Percentiles rank a stretch among this genome's conserved stretches.
Conservation (phyloP, 495 filamentous ascomycete genomes). For the Schizothecium vesticola region DNA sequence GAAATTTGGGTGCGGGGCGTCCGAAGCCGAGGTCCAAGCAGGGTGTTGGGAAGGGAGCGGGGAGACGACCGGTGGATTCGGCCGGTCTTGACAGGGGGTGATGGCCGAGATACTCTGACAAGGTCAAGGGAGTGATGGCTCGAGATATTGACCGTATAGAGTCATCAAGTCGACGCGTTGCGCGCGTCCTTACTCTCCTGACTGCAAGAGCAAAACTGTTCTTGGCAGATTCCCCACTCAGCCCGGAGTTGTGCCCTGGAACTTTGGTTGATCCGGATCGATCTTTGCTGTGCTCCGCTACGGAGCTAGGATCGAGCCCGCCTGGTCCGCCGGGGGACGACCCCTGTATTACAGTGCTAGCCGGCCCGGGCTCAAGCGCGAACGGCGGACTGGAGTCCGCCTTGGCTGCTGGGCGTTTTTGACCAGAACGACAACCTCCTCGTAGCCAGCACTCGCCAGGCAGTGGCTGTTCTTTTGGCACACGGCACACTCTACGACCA, state of each 20-base stretch:
- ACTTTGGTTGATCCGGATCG: slow-evolving; percentile 11
- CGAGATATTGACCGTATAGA: not conserved
- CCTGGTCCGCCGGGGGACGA: too few species aligned
- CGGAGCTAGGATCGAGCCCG: not conserved
- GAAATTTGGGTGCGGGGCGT: not conserved
- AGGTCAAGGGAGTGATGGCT: not conserved
- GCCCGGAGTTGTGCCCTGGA: not conserved
- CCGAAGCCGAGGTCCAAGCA: not conserved
- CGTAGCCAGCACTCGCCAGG: not conserved
- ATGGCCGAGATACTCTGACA: not conserved
- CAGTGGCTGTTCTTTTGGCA: not conserved
- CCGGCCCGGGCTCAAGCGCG: not conserved
- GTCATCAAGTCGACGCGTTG: not conserved
- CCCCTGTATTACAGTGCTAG: not conserved
- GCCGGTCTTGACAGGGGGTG: not conserved
- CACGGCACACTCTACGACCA: not conserved
- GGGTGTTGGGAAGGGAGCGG: not conserved
- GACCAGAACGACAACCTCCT: not conserved
- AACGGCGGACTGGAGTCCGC: not conserved
- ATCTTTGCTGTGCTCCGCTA: not conserved
- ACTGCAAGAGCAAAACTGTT: not conserved
- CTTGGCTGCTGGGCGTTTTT: not conserved
- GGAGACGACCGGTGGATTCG: not conserved
- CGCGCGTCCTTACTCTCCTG: not conserved
- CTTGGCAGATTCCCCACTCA: slow-evolving; percentile 2